phyloP scores from a whole-genome alignment of 2,329 filamentous ascomycete species.

The Cadophora malorum region DNA sequence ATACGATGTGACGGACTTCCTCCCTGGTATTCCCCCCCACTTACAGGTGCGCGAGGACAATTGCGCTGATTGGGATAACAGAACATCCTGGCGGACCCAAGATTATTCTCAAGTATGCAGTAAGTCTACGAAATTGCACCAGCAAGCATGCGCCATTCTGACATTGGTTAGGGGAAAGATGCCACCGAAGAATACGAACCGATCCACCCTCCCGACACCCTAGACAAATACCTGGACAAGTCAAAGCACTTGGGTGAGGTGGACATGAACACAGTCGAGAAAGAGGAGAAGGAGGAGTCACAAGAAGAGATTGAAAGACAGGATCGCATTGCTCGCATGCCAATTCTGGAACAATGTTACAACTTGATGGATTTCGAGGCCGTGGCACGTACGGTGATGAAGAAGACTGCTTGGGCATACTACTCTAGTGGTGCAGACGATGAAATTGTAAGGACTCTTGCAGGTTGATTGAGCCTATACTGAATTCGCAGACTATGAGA shows the following conservation, averaged over 20 bases:
- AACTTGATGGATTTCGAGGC: slow-evolving; percentile 96
- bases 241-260: slow-evolving; percentile 90
- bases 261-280: slow-evolving; percentile 80
- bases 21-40: slow-evolving; percentile 62
- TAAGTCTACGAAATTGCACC: slow-evolving; percentile 44
- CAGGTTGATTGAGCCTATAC: slow-evolving; percentile 15
- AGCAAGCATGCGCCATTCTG: not conserved
- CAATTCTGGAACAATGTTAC: slow-evolving; percentile 84
- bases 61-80: slow-evolving; percentile 41
- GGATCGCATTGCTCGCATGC: slow-evolving; percentile 77
- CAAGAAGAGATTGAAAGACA: slow-evolving; percentile 78
- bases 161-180: slow-evolving; percentile 71
- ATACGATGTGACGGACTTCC: slow-evolving; percentile 88
- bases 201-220: slow-evolving; percentile 86
- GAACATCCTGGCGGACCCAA: slow-evolving; percentile 90
- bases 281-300: slow-evolving; percentile 68
- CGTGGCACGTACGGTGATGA: slow-evolving; percentile 89
- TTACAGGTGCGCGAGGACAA: not conserved
- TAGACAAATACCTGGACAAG: slow-evolving; percentile 81
- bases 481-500: slow-evolving; percentile 73
- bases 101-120: slow-evolving; percentile 95
- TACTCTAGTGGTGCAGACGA: slow-evolving; percentile 94
- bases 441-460: slow-evolving; percentile 68
- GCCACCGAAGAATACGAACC: slow-evolving; percentile 91
- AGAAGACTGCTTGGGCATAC: slow-evolving; percentile 96